Evolutionary conservation across 192 early-diverging fungal species (phyloP), one percentile per base, ranked within the genome.

Genomic region (Piromyces finnis): DNA sequence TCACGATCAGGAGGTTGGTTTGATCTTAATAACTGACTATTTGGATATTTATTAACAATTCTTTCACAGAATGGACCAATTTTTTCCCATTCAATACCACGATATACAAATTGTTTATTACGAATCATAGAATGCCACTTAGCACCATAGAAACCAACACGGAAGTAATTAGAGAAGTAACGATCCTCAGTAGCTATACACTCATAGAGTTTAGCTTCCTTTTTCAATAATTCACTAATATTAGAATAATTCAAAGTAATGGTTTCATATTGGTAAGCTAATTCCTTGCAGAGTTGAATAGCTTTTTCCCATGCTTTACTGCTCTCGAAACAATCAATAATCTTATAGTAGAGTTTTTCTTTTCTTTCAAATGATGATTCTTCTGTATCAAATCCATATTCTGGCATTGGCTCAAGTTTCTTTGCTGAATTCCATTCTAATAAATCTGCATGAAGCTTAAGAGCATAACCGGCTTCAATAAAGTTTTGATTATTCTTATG

Each of bases 61-160:
- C 91, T 85, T 29, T 94, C 93, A 78, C 88, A 87, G 82, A 94
- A 94, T 13, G 91, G 84, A 16, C 85, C 86, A 59, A 94, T 85
- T 79, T 90, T 92, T 84, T 94, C 93, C 93, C 92, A 94, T 80
- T 92, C 90, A 78, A 85, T 79, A 35, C 87, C 92, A 78, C 90
- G 87, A 81, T 93, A 94, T 16, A 94, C 85, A 79, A 92, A 93
- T 78, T 93, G 90, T 13, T 88, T 88, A 77, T 88, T 89, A 35
- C 90, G 87, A 28, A 92, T 59, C 78, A 85, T 83, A 13, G 83
- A 82, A 6, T 85, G 82, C 59, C 89, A 93, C 3, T 88, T 91
- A 27, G 83, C 79, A 26, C 93, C 93, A 82, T 91, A 93, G 80
- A 91, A 93, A 2, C 87, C 90, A 28, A 94, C 93, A n/a, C 92